Conservation (phyloP, 306 rosid species). For the Cucumis hystrix region DNA sequence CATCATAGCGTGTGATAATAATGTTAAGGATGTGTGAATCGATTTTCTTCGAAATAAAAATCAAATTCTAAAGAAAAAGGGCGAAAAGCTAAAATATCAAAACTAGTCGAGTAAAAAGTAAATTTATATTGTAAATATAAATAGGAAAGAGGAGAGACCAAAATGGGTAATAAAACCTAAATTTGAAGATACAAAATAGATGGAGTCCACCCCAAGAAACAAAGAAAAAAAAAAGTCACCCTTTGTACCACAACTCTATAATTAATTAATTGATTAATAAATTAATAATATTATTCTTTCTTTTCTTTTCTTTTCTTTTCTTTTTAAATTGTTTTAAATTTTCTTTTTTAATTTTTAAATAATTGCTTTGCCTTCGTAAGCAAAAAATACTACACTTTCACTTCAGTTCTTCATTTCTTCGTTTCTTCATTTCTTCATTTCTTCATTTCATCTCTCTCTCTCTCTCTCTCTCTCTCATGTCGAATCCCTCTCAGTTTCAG, state of each 20-base stretch:
- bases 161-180: too few species aligned
- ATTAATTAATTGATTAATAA: neutral
- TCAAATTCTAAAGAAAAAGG: too few species aligned
- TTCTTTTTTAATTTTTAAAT: neutral
- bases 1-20: too few species aligned
- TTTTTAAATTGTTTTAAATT: neutral
- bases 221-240: neutral
- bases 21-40: too few species aligned
- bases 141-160: too few species aligned
- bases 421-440: neutral
- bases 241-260: conserved; percentile 12
- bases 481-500: conserved; percentile 39
- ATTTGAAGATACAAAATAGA: neutral
- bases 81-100: too few species aligned
- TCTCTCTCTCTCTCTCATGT: conserved; percentile 7
- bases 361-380: neutral
- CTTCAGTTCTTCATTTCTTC: neutral
- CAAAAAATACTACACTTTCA: conserved; percentile 4
- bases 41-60: too few species aligned
- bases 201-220: neutral
- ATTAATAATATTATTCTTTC: neutral
- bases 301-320: too few species aligned
- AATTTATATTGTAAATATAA: too few species aligned
- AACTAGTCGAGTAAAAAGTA: too few species aligned
- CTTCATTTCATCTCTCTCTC: neutral